Evolutionary conservation across 805 yeast species (phyloP), one percentile per base, ranked within the genome.

Genomic region (Candida yuanshanica): DNA sequence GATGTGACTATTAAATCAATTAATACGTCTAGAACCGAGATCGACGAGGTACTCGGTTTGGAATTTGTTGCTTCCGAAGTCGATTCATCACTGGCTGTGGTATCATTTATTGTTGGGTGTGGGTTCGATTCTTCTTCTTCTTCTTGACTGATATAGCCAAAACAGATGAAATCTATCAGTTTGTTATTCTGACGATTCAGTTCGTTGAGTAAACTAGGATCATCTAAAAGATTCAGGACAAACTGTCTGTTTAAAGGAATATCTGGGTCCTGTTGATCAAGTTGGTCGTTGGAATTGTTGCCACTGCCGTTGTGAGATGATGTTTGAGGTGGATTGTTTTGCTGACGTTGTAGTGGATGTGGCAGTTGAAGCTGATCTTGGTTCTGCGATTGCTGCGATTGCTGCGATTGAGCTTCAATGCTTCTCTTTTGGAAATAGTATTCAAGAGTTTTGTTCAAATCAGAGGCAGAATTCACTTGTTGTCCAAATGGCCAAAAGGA

Each of bases 111-210:
- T n/a, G n/a, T n/a, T n/a, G n/a, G n/a, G n/a, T n/a, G n/a, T n/a
- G n/a, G 22, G 8, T 22, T 27, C 7, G 38, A 38, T 18, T 26
- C 32, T 33, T 11, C 14, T 7, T 32, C 33, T 8, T 27, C 17
- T 4, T 38, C 48, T 3, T 50, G 53, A 20, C 49, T 46, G 20
- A 65, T 61, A 47, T 65, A 68, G 1, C 74, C 74, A 42, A 67
- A 60, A 44, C 79, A 70, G 23, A 79, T 60, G 42, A 78, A 65
- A 51, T 79, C 83, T 13, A 79, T 47, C 39, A 73, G 55, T 45
- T 69, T 70, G 41, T 62, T 63, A 46, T 68, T 67, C 49, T 66
- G 68, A 18, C 58, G 57, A 26, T 62, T 55, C 35, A 70, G 48
- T 39, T 62, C 65, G 39, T 48, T 63, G 36, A 69, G 48, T n/a